Conservation (phyloP, 768 basidiomycete species). For the Leccinellum rugosiceps region DNA sequence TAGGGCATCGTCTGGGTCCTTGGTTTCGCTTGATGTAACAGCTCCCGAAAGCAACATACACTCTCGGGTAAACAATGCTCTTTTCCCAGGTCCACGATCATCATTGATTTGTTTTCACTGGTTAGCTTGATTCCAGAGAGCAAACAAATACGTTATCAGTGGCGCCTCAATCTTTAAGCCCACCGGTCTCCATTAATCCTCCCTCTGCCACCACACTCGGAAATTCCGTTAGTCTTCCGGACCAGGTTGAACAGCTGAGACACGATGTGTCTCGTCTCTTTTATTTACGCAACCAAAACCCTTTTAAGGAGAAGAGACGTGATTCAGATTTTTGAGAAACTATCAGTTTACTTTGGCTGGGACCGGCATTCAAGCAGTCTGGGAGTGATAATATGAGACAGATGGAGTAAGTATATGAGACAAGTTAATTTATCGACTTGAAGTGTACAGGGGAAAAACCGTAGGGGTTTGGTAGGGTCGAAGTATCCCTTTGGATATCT, state of each 20-base stretch:
- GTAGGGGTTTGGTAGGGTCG: neutral
- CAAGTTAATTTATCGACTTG: neutral
- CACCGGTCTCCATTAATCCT: neutral
- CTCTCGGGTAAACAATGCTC: neutral
- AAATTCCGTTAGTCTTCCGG: neutral
- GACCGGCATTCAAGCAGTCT: neutral
- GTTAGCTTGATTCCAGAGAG: neutral
- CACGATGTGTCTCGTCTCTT: neutral
- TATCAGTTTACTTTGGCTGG: neutral
- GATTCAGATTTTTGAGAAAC: neutral
- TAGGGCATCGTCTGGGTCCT: neutral
- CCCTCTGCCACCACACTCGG: neutral
- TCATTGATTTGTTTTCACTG: neutral
- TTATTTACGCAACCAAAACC: neutral
- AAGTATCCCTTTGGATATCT: neutral
- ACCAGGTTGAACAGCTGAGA: neutral
- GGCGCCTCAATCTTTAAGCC: neutral
- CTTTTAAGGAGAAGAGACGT: neutral
- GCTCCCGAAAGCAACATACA: neutral
- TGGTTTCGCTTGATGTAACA: neutral
- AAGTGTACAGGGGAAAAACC: neutral
- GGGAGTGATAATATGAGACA: too few relatives aligned
- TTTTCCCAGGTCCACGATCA: neutral
- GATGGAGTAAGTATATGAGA: too few relatives aligned
- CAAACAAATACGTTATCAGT: neutral